These are phyloP conservation scores for Boechera retrofracta DNA, from an alignment of 345 rosid genomes.

Conservation along the genomic window DNA sequence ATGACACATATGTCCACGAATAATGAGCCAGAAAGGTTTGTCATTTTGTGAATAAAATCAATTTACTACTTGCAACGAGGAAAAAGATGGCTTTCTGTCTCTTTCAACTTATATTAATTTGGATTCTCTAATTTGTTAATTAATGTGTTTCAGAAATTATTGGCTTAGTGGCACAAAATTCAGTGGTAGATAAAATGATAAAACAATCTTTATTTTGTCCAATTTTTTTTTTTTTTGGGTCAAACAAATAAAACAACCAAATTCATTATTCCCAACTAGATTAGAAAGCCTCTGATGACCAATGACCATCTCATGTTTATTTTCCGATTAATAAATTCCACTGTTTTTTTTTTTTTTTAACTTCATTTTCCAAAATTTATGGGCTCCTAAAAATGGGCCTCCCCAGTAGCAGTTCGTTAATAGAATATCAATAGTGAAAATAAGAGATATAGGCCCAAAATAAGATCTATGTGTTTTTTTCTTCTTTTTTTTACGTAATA, in stretches of 20 bases:
- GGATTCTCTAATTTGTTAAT: neutral
- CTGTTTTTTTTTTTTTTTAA: neutral
- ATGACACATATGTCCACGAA: neutral
- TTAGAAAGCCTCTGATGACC: neutral
- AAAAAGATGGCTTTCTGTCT: neutral
- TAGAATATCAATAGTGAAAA: neutral
- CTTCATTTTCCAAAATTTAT: neutral
- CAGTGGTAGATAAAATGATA: neutral
- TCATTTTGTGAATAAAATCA: neutral
- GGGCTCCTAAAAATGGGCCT: neutral
- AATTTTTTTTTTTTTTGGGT: too few species aligned
- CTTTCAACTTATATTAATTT: conserved; percentile 16
- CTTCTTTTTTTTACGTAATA: neutral
- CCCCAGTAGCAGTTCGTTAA: neutral
- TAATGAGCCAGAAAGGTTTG: neutral
- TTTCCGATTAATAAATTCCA: neutral
- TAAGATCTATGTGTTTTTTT: neutral
- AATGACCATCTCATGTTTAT: neutral
- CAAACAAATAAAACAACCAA: neutral
- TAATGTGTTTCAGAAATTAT: neutral
- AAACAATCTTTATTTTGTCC: neutral
- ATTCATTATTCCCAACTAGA: neutral
- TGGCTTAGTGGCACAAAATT: neutral
- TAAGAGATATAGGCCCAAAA: neutral
- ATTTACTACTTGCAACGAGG: neutral